These are phyloP conservation scores for Leccinellum luteum DNA, from an alignment of 768 basidiomycete species.

Conservation along the genomic window DNA sequence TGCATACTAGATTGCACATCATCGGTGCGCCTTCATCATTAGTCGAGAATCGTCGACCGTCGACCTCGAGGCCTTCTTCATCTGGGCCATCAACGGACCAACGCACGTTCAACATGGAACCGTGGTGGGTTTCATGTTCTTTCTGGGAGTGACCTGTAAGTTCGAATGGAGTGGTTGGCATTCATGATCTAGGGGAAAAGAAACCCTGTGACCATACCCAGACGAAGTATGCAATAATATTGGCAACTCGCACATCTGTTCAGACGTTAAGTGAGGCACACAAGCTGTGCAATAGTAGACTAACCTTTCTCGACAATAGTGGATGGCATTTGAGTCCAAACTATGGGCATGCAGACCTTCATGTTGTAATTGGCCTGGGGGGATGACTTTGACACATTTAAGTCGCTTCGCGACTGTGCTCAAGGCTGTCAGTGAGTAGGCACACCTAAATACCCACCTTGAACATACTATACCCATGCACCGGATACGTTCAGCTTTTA, in stretches of 20 bases:
- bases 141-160: slow-evolving; percentile 50
- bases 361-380: slow-evolving; percentile 40
- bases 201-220: slow-evolving; percentile 34
- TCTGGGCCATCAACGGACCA: slow-evolving; percentile 56
- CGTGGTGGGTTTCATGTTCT: slow-evolving; percentile 60
- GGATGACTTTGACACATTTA: slow-evolving; percentile 47
- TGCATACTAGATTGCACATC: slow-evolving; percentile 57
- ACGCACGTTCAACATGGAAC: slow-evolving; percentile 54
- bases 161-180: neutral
- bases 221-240: slow-evolving; percentile 54
- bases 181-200: neutral
- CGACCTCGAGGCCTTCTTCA: slow-evolving; percentile 46
- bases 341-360: slow-evolving; percentile 50
- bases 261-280: slow-evolving; percentile 1
- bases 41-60: slow-evolving; percentile 49
- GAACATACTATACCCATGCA: slow-evolving; percentile 43
- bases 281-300: slow-evolving; percentile 1
- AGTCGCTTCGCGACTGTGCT: slow-evolving; percentile 47
- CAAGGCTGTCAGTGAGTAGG: neutral
- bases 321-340: slow-evolving; percentile 40
- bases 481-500: neutral
- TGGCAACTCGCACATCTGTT: slow-evolving; percentile 51
- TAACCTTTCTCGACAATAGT: slow-evolving; percentile 51
- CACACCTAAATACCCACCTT: slow-evolving; percentile 34
- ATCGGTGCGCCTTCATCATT: slow-evolving; percentile 58